A percentile compares a stretch with the other conserved stretches of the same genome.
Conservation (phyloP, 176 grass and related monocot species). For the Lolium multiflorum region DNA sequence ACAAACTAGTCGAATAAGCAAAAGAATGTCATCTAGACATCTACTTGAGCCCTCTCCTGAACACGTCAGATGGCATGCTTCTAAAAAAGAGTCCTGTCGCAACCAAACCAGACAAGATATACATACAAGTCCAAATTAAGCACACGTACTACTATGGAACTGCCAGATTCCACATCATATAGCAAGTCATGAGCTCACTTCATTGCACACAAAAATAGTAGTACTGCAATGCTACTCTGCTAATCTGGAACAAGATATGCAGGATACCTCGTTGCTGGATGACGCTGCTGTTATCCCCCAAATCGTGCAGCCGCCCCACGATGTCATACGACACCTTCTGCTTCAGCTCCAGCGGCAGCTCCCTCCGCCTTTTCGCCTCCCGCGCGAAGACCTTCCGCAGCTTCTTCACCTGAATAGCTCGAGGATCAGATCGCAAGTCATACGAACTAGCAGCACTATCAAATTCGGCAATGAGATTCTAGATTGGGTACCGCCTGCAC, state of each 20-base stretch:
- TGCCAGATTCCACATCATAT: conserved; percentile 12
- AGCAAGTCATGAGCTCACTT: background rate
- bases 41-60: background rate
- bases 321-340: conserved; percentile 77
- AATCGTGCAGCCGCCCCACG: conserved; percentile 45
- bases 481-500: conserved; percentile 62
- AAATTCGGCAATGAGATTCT: conserved; percentile 25
- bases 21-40: background rate
- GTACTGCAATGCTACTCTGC: background rate
- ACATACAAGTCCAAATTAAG: conserved; percentile 16
- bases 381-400: conserved; percentile 54
- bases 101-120: conserved; percentile 18
- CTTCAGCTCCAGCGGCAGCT: conserved; percentile 67
- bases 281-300: conserved; percentile 50
- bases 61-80: background rate
- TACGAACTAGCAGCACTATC: background rate
- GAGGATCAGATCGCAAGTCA: conserved; percentile 26
- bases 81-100: background rate
- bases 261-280: conserved; percentile 72
- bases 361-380: conserved; percentile 62
- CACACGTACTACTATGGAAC: no score
- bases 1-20: background rate
- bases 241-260: conserved; percentile 2
- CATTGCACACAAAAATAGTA: conserved; percentile 10
- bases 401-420: conserved; percentile 59